These are phyloP conservation scores for Rhodomyrtus psidioides DNA, from an alignment of 441 rosid genomes.

Conservation along the genomic window DNA sequence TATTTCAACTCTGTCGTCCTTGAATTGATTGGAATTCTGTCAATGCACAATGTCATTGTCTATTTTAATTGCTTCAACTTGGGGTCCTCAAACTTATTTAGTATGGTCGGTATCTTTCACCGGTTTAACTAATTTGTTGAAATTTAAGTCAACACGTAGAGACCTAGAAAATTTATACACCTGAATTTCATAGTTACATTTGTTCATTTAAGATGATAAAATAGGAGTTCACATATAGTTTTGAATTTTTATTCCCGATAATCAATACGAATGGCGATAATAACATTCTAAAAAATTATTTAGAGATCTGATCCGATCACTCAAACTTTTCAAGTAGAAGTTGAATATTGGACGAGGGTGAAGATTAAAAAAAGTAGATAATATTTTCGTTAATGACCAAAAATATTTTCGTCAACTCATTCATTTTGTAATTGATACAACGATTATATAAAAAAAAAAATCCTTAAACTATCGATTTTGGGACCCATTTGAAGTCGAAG, in stretches of 20 bases:
- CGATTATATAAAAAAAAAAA: accelerated
- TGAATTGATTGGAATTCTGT: not conserved
- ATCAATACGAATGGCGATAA: not conserved
- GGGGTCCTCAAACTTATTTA: not conserved
- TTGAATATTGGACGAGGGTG: not conserved
- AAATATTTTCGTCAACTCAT: not conserved
- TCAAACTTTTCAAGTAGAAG: not conserved
- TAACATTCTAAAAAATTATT: accelerated
- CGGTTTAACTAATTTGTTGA: not conserved
- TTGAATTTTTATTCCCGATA: not conserved
- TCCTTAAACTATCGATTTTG: not conserved
- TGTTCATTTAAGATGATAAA: not conserved
- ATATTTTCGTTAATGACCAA: accelerated
- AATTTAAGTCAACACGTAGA: not conserved
- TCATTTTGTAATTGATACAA: no score
- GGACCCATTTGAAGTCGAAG: not conserved
- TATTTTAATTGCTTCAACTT: not conserved
- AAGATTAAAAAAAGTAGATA: not conserved
- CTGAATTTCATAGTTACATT: not conserved
- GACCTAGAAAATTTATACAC: not conserved
- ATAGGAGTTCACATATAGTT: not conserved
- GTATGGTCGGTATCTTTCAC: not conserved
- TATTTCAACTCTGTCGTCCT: not conserved
- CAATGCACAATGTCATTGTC: not conserved
- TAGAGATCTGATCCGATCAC: accelerated